Evolutionary conservation across 139 green algal genomes (phyloP), one percentile per base, ranked within the genome.

Genomic region (Desmodesmus armatus): DNA sequence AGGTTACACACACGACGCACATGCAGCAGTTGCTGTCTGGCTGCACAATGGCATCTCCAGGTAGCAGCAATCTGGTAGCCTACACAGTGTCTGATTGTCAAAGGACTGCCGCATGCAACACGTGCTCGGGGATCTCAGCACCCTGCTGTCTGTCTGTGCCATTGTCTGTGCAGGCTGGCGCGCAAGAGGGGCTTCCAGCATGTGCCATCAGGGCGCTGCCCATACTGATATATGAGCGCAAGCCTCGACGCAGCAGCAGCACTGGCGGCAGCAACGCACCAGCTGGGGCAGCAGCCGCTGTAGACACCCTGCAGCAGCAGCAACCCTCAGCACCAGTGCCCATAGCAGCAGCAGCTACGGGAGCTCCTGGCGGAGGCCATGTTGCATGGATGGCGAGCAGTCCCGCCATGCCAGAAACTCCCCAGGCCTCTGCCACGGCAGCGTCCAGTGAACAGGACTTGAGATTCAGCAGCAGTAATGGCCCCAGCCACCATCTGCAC

Each of bases 161-260:
- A 17, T 62, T 40, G 47, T 85, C 33, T 29, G 11, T 91, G 85
- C 51, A 40, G 82, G 9, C 31, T 76, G 65, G 55, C 23, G 27
- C 58, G 25, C n/a, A 53, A 41, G 88, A 88, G 4, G 89, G 91
- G 15, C 90, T 95, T 78, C 86, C 84, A 0, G 69, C 84, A 0
- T 83, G 74, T 17, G 67, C 91, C 69, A 85, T 94, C 35, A 66
- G 85, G 0, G 80, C 84, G 3, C 83, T 94, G 81, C 91, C 92
- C 9, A 70, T 94, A 5, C 85, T 93, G 23, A 87, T 91, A 17
- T 85, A 86, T 76, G 86, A 88, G 27, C 43, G 82, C 41, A 69
- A 39, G 23, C 39, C 49, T 21, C 63, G 82, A 37, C 55, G 66
- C 11, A 29, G 47, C 44, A 23, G 66, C 39, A 63, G 65, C 31